These are phyloP conservation scores for Zygnema cylindricum DNA, from an alignment of 139 green algal genomes.

Conservation along the genomic window DNA sequence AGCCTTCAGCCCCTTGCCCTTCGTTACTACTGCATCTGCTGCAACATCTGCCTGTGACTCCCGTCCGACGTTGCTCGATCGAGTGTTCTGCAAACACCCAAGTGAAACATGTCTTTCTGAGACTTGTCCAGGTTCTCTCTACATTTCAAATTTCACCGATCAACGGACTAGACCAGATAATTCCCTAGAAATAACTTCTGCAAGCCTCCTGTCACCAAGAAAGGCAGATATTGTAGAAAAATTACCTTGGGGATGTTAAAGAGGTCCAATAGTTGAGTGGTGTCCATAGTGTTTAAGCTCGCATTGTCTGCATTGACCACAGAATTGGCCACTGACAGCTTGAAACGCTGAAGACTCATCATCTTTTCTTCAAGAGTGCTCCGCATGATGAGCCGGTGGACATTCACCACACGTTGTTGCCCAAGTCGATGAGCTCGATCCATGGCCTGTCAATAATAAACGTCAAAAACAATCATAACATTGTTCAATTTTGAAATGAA, in stretches of 20 bases:
- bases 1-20: constrained; percentile 66
- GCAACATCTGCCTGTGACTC: not conserved
- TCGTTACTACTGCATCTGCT: constrained; percentile 26
- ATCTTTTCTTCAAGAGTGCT: constrained; percentile 79
- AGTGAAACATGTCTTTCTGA: too few species aligned
- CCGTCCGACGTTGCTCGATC: too few species aligned
- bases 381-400: constrained; percentile 84
- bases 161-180: too few species aligned
- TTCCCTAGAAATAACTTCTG: too few species aligned
- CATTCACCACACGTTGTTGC: constrained; percentile 90
- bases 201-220: too few species aligned
- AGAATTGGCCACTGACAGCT: constrained; percentile 86
- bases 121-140: too few species aligned
- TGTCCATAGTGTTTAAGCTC: constrained; percentile 80
- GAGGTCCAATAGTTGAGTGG: constrained; percentile 82
- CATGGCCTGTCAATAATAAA: constrained; percentile 79
- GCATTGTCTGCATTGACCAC: constrained; percentile 85
- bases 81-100: too few species aligned
- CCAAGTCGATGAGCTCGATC: constrained; percentile 96
- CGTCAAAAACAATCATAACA: too few species aligned
- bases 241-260: constrained; percentile 69
- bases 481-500: too few species aligned
- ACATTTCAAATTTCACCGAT: too few species aligned
- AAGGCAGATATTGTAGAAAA: too few species aligned
- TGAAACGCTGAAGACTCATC: constrained; percentile 93